Conservation (phyloP, 805 yeast species). For the Myxozyma kluyveri region DNA sequence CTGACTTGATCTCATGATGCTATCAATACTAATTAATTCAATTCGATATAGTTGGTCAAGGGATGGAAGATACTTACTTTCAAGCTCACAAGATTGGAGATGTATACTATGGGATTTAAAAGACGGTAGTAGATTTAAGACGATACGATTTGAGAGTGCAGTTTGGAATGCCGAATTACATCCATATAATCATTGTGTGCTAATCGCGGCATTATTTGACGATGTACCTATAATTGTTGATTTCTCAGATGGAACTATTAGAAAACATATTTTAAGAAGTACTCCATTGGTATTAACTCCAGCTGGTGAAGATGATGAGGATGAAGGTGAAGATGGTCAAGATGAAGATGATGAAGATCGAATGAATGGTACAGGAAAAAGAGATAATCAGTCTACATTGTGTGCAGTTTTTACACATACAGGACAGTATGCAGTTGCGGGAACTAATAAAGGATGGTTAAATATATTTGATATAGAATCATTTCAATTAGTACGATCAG, state of each 20-base stretch:
- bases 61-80: constrained; percentile 65
- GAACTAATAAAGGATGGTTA: constrained; percentile 78
- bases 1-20: not conserved
- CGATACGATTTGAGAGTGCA: constrained; percentile 60
- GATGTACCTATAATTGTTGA: constrained; percentile 57
- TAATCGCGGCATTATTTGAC: constrained; percentile 66
- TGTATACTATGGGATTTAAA: constrained; percentile 76
- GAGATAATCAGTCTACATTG: constrained; percentile 45
- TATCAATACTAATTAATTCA: not conserved
- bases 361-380: constrained; percentile 25
- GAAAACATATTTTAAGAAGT: constrained; percentile 17
- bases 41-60: constrained; percentile 59
- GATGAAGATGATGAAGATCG: constrained; percentile 23
- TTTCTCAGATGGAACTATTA: constrained; percentile 27
- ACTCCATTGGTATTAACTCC: constrained; percentile 1
- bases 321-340: constrained; percentile 8
- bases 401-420: constrained; percentile 51
- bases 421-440: constrained; percentile 61
- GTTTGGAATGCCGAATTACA: constrained; percentile 66
- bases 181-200: constrained; percentile 37
- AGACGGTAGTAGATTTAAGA: constrained; percentile 43
- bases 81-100: constrained; percentile 79
- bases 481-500: constrained; percentile 44
- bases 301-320: not conserved
- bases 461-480: constrained; percentile 43